Evolutionary conservation across 495 filamentous ascomycete genomes (phyloP), one percentile per base, ranked within the genome.

Genomic region (Aspergillus hancockii): DNA sequence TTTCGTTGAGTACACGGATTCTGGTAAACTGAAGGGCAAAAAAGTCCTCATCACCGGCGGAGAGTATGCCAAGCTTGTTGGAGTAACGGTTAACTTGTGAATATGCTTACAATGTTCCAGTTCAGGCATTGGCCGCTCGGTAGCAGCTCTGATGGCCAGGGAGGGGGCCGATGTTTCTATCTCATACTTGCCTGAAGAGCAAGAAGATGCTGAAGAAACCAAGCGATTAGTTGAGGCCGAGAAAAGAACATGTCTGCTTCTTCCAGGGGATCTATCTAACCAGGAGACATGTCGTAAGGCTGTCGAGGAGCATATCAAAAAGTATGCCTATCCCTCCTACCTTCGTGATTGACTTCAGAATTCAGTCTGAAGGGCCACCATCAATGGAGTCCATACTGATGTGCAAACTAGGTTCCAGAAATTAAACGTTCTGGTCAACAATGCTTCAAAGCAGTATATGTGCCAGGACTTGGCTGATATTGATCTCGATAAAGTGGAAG

Each of bases 341-440:
- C 36, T 40, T 40, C 3, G 12, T 4, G 16, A n/a, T 3, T 7
- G 3, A 7, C 7, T 28, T 28, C 25, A 28, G 25, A 3, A 28
- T 28, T 28, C 3, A 7, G 7, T 28, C 7, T 28, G 25, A 28
- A 28, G 25, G 25, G 7, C 25, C 16, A 49, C 22, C 12, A 13
- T 21, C 16, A n/a, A 49, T 30, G 9, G 1, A 31, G 2, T 28
- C 6, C 28, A n/a, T 0, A 4, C 25, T 52, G 28, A 52, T 7
- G 7, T n/a, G 13, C 21, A 8, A 3, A 13, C 32, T 47, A 79
- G 77, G 32, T 79, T 70, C 49, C 75, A 81, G 32, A 62, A 58
- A 8, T 63, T 88, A 64, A 79, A 86, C 58, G 75, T 86, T 9
- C 74, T 87, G 8, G 79, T 86, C 60, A 88, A 88, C 67, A 88